Percentiles rank a stretch among this genome's conserved stretches.
Evolutionary conservation across 441 rosid species (phyloP).

Genomic region (Erysimum cheiri): DNA sequence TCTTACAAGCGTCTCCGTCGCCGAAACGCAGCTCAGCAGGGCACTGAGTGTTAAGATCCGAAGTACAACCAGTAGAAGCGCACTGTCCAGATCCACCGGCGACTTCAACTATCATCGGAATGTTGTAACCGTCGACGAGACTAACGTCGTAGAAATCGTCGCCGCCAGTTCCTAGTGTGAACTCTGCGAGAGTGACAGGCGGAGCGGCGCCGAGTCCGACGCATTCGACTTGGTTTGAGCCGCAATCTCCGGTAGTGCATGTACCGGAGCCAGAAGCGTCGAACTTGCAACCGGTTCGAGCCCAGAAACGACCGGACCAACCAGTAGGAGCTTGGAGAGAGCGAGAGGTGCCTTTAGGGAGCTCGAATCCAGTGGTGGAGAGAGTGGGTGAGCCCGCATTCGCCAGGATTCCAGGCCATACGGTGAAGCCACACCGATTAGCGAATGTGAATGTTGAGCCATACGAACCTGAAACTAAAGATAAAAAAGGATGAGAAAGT

Average conservation of each 20-base stretch:
- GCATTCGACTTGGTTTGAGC: constrained; percentile 64
- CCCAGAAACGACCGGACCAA: constrained; percentile 85
- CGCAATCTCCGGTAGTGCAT: constrained; percentile 66
- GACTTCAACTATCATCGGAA: constrained; percentile 64
- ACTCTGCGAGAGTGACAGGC: constrained; percentile 71
- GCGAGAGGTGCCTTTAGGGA: constrained; percentile 59
- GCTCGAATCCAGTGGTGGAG: constrained; percentile 72
- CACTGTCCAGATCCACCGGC: constrained; percentile 68
- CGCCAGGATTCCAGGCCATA: constrained; percentile 73
- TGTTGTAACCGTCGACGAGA: constrained; percentile 72
- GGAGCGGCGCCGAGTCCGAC: constrained; percentile 73
- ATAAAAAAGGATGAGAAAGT: not conserved
- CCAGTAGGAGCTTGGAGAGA: constrained; percentile 68
- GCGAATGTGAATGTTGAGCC: constrained; percentile 64
- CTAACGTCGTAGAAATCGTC: constrained; percentile 74
- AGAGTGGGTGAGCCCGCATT: constrained; percentile 66
- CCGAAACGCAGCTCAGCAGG: constrained; percentile 64
- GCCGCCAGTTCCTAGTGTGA: constrained; percentile 68
- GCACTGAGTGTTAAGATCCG: constrained; percentile 64
- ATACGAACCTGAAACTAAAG: constrained; percentile 38
- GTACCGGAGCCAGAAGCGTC: constrained; percentile 57
- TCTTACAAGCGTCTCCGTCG: constrained; percentile 64
- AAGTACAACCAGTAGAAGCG: constrained; percentile 58
- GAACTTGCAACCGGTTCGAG: constrained; percentile 62
- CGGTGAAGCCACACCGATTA: constrained; percentile 55